Evolutionary conservation across 305 asterid species (phyloP), one percentile per base, ranked within the genome.

Genomic region (Andrographis paniculata): DNA sequence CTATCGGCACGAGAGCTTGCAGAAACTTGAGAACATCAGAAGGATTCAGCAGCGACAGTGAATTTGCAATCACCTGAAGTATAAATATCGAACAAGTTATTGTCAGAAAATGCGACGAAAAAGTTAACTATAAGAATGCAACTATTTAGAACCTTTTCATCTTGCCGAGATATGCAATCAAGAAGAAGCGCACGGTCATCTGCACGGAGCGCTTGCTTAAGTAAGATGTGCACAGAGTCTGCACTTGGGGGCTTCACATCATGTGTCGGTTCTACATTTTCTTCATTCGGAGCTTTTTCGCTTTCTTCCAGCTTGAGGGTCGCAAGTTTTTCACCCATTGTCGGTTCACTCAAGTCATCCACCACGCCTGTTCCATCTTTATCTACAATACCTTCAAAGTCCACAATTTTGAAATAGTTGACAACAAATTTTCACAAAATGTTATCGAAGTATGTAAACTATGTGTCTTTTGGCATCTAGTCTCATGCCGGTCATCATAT

Each of bases 301-400:
- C 50, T 53, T 48, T 48, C 93, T 42, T 58, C 58, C 79, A 89
- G 60, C 45, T 73, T 69, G 30, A 89, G 87, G 66, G 62, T 70
- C 27, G 79, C 81, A 52, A 89, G 95, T 63, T 86, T 82, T 59
- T 89, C 96, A 0, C 95, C 95, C 87, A 89, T 80, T 50, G 98
- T 89, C 47, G 94, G 96, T 71, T 86, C 96, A 49, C 70, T 73
- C 56, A 61, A 33, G 41, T 82, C 94, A 62, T 73, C 72, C 51
- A 56, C 55, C 38, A 58, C 56, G 42, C 53, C 80, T 42, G 45
- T 33, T 52, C 62, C 80, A 41, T 76, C 77, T 60, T 62, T 66
- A 50, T 74, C 80, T 61, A 46, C 91, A 41, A 54, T 24, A 24
- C 41, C 65, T 68, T 93, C 72, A 52, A 54, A 62, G 18, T 27